phyloP scores from a whole-genome alignment of 495 filamentous ascomycete genomes.

The Hypoxylon rickii region DNA sequence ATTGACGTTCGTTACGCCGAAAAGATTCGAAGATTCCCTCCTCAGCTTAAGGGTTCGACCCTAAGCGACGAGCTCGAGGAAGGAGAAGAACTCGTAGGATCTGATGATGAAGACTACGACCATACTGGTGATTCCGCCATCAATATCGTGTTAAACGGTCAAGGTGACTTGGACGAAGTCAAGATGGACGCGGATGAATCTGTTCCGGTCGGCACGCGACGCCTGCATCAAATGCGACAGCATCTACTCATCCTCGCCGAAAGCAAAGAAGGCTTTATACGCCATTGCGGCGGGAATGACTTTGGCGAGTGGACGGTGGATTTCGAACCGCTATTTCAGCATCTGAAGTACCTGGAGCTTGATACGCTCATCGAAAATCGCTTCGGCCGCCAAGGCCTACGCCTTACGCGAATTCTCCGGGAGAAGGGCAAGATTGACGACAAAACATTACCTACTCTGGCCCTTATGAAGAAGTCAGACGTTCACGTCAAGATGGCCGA shows the following conservation, averaged over 20 bases:
- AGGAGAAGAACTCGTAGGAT: slow-evolving; percentile 49
- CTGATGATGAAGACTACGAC: slow-evolving; percentile 50
- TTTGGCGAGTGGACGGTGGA: slow-evolving; percentile 78
- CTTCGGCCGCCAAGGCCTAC: slow-evolving; percentile 74
- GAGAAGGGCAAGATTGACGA: slow-evolving; percentile 91
- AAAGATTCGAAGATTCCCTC: slow-evolving; percentile 42
- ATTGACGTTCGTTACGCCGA: slow-evolving; percentile 49
- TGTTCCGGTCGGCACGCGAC: slow-evolving; percentile 45
- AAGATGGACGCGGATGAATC: slow-evolving; percentile 42
- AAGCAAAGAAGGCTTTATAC: slow-evolving; percentile 70
- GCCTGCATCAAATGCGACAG: slow-evolving; percentile 65
- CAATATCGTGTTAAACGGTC: slow-evolving; percentile 6
- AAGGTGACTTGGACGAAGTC: slow-evolving; percentile 35
- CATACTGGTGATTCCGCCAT: slow-evolving; percentile 30
- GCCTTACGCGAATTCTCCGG: slow-evolving; percentile 78
- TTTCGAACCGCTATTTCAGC: slow-evolving; percentile 68
- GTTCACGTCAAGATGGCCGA: slow-evolving; percentile 77
- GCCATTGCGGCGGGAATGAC: slow-evolving; percentile 58
- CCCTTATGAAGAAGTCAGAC: slow-evolving; percentile 77
- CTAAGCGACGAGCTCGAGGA: slow-evolving; percentile 35
- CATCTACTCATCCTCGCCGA: slow-evolving; percentile 79
- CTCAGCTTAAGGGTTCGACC: slow-evolving; percentile 34
- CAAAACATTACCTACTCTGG: slow-evolving; percentile 73
- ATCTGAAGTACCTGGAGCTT: slow-evolving; percentile 73
- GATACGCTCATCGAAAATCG: slow-evolving; percentile 75